These are phyloP conservation scores for Cutaneotrichosporon sp. DNA, from an alignment of 1,284 basidiomycete genomes.

Conservation along the genomic window DNA sequence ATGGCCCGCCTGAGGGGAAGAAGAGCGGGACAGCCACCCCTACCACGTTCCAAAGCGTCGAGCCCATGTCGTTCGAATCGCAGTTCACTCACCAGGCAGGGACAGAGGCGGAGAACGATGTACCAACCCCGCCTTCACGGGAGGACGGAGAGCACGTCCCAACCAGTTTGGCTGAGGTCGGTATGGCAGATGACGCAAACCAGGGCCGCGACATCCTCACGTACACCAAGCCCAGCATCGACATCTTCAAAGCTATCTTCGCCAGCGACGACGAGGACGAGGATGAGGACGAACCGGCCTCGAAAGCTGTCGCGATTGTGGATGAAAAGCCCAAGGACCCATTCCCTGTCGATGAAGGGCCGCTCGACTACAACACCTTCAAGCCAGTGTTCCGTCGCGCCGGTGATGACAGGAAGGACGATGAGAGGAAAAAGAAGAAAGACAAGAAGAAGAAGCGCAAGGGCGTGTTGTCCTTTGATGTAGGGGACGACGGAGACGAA, in stretches of 20 bases:
- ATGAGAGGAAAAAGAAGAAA: slow-evolving; percentile 37
- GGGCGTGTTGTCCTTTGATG: slow-evolving; percentile 67
- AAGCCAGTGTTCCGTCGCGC: slow-evolving; percentile 62
- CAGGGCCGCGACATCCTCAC: slow-evolving; percentile 83
- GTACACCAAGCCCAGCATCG: slow-evolving; percentile 80
- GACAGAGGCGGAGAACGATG: slow-evolving; percentile 19
- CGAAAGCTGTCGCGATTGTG: slow-evolving; percentile 11
- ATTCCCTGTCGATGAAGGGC: slow-evolving; percentile 31
- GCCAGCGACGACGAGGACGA: slow-evolving; percentile 82
- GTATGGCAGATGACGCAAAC: slow-evolving; percentile 81
- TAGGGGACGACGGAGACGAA: slow-evolving; percentile 58
- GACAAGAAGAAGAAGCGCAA: slow-evolving; percentile 51
- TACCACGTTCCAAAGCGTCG: slow-evolving; percentile 10
- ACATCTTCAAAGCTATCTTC: slow-evolving; percentile 94
- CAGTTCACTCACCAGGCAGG: slow-evolving; percentile 42
- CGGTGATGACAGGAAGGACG: slow-evolving; percentile 15
- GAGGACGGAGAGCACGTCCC: slow-evolving; percentile 32
- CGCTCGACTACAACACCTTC: slow-evolving; percentile 42
- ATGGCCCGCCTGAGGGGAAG: slow-evolving; percentile 42
- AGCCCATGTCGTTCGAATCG: slow-evolving; percentile 38
- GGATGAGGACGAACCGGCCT: slow-evolving; percentile 60
- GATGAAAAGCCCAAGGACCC: slow-evolving; percentile 24
- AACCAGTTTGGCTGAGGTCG: slow-evolving; percentile 63
- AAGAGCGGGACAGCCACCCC: slow-evolving; percentile 19
- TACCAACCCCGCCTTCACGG: not conserved